Percentiles rank a stretch among this genome's conserved stretches.
These are phyloP conservation scores for Kuraishia hungarica DNA, from an alignment of 805 yeast genomes.

Conservation along the genomic window DNA sequence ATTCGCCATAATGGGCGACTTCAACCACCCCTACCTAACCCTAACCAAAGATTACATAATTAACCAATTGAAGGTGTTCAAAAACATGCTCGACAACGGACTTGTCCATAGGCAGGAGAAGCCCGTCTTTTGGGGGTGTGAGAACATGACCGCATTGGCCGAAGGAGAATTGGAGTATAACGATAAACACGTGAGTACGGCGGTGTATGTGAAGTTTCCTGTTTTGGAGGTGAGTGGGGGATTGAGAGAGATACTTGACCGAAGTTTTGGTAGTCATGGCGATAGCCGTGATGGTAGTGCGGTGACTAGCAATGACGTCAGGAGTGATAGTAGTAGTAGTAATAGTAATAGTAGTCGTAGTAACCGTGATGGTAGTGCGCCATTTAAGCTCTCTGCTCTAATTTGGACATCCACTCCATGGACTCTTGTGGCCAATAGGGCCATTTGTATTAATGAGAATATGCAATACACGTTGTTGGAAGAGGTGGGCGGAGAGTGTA, in stretches of 20 bases:
- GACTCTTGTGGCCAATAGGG: constrained; percentile 87
- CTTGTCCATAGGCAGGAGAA: constrained; percentile 77
- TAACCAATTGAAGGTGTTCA: constrained; percentile 66
- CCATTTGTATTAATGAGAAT: constrained; percentile 61
- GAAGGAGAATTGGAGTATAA: constrained; percentile 94
- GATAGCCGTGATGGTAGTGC: background rate
- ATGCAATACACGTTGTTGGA: constrained; percentile 48
- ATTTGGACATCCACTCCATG: constrained; percentile 99
- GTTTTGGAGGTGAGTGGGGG: constrained; percentile 18
- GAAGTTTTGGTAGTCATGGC: background rate
- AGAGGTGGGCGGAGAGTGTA: constrained; percentile 4
- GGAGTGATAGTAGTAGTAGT: no score
- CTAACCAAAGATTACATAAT: constrained; percentile 63
- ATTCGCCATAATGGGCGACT: constrained; percentile 80
- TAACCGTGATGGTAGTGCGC: background rate
- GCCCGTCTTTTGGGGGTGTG: constrained; percentile 98
- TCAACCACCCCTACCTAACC: constrained; percentile 67
- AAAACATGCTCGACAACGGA: constrained; percentile 52
- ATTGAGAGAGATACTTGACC: constrained; percentile 10
- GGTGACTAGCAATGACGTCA: no score
- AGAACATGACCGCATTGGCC: constrained; percentile 88
- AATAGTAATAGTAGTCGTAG: no score
- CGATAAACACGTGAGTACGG: constrained; percentile 55
- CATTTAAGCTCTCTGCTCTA: constrained; percentile 24
- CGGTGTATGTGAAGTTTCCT: constrained; percentile 66